Evolutionary conservation across 2,329 filamentous ascomycete genomes (phyloP).

Genomic region (Cladosporium halotolerans): DNA sequence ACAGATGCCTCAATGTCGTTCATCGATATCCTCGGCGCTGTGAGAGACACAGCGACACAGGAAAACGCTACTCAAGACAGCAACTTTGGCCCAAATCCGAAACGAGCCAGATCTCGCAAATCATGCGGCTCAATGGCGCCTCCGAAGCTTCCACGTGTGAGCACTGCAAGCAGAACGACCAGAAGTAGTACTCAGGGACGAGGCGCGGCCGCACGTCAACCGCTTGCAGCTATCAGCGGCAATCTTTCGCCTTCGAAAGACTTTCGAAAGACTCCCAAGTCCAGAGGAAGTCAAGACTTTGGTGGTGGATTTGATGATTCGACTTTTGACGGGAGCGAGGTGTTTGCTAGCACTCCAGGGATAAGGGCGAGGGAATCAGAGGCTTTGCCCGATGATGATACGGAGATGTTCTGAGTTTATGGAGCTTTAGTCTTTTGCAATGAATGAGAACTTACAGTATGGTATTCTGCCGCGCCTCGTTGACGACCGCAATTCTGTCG

Average conservation of each 20-base stretch:
- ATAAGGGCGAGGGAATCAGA: neutral
- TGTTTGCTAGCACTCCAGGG: conserved; percentile 33
- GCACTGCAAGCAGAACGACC: conserved; percentile 10
- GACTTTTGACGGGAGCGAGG: conserved; percentile 34
- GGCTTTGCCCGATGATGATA: conserved; percentile 14
- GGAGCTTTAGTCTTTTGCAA: too few relatives aligned
- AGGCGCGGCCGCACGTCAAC: conserved; percentile 19
- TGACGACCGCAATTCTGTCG: too few relatives aligned
- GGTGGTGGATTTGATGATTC: conserved; percentile 24
- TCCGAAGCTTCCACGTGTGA: conserved; percentile 23
- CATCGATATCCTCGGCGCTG: conserved; percentile 12
- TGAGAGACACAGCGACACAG: conserved; percentile 16
- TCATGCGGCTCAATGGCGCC: conserved; percentile 19
- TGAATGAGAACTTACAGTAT: too few relatives aligned
- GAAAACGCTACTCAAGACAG: conserved; percentile 13
- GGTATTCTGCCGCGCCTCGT: too few relatives aligned
- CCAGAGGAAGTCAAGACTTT: conserved; percentile 12
- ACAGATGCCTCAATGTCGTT: conserved; percentile 7
- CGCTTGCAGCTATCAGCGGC: conserved; percentile 21
- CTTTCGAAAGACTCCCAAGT: conserved; percentile 19
- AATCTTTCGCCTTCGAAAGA: conserved; percentile 23
- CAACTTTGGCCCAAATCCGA: conserved; percentile 34
- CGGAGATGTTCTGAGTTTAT: conserved; percentile 3
- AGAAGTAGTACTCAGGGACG: conserved; percentile 17
- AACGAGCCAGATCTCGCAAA: conserved; percentile 34